Evolutionary conservation across 306 rosid species (phyloP).

Genomic region (Erythrophleum fordii): DNA sequence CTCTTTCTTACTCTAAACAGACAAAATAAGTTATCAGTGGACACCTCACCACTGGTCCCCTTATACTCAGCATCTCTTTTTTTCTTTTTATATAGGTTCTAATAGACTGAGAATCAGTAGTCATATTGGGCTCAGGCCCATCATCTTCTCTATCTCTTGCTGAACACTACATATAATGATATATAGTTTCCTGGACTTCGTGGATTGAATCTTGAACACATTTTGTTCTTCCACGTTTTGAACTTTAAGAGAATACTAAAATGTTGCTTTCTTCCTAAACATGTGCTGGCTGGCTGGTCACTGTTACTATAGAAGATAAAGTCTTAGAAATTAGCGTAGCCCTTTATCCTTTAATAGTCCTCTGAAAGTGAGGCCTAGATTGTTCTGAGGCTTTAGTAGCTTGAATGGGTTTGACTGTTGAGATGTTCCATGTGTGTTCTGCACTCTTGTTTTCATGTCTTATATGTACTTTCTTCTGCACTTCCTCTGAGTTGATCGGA

Average conservation of each 20-base stretch:
- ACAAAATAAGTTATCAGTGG: too few species aligned
- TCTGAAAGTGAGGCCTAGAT: constrained; percentile 30
- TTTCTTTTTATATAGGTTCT: too few species aligned
- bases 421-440: constrained; percentile 9
- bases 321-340: constrained; percentile 5
- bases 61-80: too few species aligned
- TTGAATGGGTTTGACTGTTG: constrained; percentile 17
- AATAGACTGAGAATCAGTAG: too few species aligned
- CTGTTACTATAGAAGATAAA: constrained; percentile 1
- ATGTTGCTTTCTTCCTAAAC: background rate
- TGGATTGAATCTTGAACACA: background rate
- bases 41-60: too few species aligned
- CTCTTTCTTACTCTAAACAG: too few species aligned
- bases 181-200: background rate
- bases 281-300: background rate
- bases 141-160: background rate
- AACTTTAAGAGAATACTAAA: background rate
- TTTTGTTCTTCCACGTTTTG: background rate
- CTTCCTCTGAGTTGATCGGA: constrained; percentile 16
- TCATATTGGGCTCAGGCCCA: too few species aligned
- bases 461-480: background rate
- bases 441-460: constrained; percentile 10
- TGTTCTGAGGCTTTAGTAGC: constrained; percentile 21
- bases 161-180: background rate
- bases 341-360: constrained; percentile 6